Conservation (phyloP, 2,329 filamentous ascomycete species). For the Aspergillus brunneoviolaceus region DNA sequence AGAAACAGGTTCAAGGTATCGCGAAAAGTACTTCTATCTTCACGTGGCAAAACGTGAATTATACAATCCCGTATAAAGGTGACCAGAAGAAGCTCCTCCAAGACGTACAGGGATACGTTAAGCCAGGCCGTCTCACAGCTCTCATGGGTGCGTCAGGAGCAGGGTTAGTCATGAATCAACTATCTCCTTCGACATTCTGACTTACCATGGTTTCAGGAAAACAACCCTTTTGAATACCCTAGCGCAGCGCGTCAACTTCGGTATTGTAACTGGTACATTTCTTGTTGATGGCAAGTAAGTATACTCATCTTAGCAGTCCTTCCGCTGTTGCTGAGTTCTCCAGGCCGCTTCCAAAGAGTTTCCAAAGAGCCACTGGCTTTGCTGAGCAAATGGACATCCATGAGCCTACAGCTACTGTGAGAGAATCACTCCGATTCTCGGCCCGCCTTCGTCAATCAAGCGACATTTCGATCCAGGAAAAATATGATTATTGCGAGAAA, state of each 20-base stretch:
- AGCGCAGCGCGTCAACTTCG: slow-evolving; percentile 47
- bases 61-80: slow-evolving; percentile 55
- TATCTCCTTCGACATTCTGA: background rate
- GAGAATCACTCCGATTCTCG: slow-evolving; percentile 66
- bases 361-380: slow-evolving; percentile 56
- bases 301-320: background rate
- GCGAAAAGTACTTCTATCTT: slow-evolving; percentile 69
- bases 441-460: slow-evolving; percentile 63
- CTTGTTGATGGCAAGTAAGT: slow-evolving; percentile 47
- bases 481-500: slow-evolving; percentile 66
- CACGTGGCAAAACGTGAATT: slow-evolving; percentile 84
- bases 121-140: slow-evolving; percentile 73
- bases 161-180: slow-evolving; percentile 28
- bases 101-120: slow-evolving; percentile 69
- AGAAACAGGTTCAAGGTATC: slow-evolving; percentile 48
- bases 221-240: slow-evolving; percentile 50
- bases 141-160: slow-evolving; percentile 75
- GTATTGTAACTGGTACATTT: slow-evolving; percentile 45
- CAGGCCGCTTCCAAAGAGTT: slow-evolving; percentile 46
- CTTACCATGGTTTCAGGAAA: slow-evolving; percentile 37
- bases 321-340: slow-evolving; percentile 10
- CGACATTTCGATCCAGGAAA: slow-evolving; percentile 59
- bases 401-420: slow-evolving; percentile 64
- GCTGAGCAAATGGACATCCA: slow-evolving; percentile 67
- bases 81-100: slow-evolving; percentile 53